Base-by-base conservation (phyloP, 1,139 yeast genomes). In the Kodamaea suecica region DNA sequence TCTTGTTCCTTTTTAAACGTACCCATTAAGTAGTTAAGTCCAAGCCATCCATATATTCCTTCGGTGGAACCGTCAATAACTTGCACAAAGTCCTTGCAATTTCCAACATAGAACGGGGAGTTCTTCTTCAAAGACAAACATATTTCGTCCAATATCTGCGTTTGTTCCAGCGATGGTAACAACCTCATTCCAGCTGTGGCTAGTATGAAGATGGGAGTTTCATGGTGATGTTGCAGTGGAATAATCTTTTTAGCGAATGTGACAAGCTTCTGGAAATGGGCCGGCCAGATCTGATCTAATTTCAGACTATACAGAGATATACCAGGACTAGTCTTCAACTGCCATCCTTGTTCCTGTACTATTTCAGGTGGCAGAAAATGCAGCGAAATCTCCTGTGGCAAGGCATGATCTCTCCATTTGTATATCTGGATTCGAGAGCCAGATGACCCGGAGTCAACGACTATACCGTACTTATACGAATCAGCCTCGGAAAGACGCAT, bases 181-280 rank as follows among this genome's bases (percentile, higher is more conserved):
- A 84, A 57, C 46, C 95, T 66, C 90, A 84, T 83, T 2, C 95
- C 95, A 6, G 95, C 95, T 0, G 95, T 84, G 6, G 90, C 84
- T 42, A 81, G 73, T 3, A 84, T 74, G 47, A 78, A 84, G 2
- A 84, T 71, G 0, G 94, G 94, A 0, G 92, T 84, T 4, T 72
- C 70, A 4, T 51, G 38, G 44, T 76, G 72, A 40, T 72, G 64
- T 1, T 70, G 68, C 27, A 52, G 50, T 0, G 92, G 94, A 12
- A 84, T 73, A 16, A 79, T 67, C 4, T 57, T 57, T 43, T 76
- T 73, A 0, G 90, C 88, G 57, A 74, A 73, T 30, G 70, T 61
- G 28, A 82, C 62, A 36, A 84, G 54, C 4, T 69, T 63, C 30
- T 70, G 60, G 46, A 80, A 78, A 53, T 84, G 92, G 15, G 72